These are phyloP conservation scores for Mortierella sp. DNA, from an alignment of 371 early-diverging fungal species.

Conservation along the genomic window DNA sequence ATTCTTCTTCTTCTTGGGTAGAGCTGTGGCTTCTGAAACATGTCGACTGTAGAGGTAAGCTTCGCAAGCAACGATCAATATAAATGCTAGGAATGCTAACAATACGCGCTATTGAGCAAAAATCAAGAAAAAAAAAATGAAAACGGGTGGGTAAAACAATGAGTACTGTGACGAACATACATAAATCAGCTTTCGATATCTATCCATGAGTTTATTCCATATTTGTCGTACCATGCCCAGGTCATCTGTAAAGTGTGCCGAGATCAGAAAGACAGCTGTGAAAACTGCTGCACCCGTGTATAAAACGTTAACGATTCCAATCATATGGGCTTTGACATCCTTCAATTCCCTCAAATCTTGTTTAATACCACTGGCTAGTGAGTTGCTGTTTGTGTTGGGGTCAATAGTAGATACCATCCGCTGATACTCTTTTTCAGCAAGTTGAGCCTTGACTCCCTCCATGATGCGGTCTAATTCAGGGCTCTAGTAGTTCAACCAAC, in stretches of 20 bases:
- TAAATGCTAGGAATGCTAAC: slow-evolving; percentile 37
- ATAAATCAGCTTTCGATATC: background rate
- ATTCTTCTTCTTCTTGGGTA: slow-evolving; percentile 5
- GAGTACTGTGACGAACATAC: background rate
- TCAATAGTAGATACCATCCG: slow-evolving; percentile 43
- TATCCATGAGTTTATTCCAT: background rate
- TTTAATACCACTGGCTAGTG: slow-evolving; percentile 20
- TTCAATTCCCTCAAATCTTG: slow-evolving; percentile 45
- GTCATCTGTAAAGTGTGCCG: slow-evolving; percentile 41
- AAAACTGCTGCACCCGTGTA: slow-evolving; percentile 53
- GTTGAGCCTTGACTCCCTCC: slow-evolving; percentile 33
- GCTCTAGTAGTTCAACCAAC: slow-evolving; percentile 15
- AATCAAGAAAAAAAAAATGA: background rate
- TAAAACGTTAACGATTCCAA: slow-evolving; percentile 47
- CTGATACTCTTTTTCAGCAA: slow-evolving; percentile 48
- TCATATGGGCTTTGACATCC: slow-evolving; percentile 39
- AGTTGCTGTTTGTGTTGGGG: background rate
- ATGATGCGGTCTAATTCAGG: slow-evolving; percentile 50
- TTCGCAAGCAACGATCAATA: slow-evolving; percentile 49
- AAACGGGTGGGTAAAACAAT: background rate
- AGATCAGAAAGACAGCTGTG: slow-evolving; percentile 49
- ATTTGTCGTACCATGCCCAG: slow-evolving; percentile 30
- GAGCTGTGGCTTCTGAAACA: slow-evolving; percentile 13
- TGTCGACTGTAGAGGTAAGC: slow-evolving; percentile 46
- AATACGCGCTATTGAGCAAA: slow-evolving; percentile 32